These are phyloP conservation scores for Agaricus bisporus DNA, from an alignment of 768 basidiomycete species.

Conservation along the genomic window DNA sequence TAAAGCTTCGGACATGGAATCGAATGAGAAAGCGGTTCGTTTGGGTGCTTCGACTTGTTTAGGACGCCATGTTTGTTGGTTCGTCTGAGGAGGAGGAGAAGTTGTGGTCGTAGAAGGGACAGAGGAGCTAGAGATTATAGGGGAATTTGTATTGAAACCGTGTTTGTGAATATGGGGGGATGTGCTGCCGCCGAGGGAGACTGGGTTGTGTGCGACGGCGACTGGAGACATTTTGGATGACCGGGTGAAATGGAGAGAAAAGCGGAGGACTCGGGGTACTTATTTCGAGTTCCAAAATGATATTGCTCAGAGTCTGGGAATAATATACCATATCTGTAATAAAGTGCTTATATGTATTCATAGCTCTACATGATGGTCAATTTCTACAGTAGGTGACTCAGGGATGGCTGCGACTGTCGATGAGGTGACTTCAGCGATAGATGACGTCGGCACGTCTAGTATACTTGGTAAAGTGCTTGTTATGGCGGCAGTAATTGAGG, in stretches of 20 bases:
- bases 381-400: background rate
- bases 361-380: background rate
- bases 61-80: conserved; percentile 29
- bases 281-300: background rate
- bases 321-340: conserved; percentile 15
- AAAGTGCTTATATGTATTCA: background rate
- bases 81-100: conserved; percentile 6
- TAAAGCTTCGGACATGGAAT: conserved; percentile 75
- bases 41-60: conserved; percentile 23
- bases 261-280: conserved; percentile 11
- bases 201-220: conserved; percentile 15
- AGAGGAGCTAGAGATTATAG: conserved; percentile 6
- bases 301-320: conserved; percentile 6
- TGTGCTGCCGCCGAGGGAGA: background rate
- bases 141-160: background rate
- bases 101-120: conserved; percentile 11
- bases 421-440: background rate
- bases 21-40: conserved; percentile 57
- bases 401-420: background rate
- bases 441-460: background rate
- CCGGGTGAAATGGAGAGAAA: conserved; percentile 11
- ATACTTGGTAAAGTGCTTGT: background rate
- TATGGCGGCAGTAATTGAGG: background rate
- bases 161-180: conserved; percentile 8
- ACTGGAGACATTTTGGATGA: conserved; percentile 25